Conservation (phyloP, 2,329 filamentous ascomycete species). For the Aspergillus sp. region DNA sequence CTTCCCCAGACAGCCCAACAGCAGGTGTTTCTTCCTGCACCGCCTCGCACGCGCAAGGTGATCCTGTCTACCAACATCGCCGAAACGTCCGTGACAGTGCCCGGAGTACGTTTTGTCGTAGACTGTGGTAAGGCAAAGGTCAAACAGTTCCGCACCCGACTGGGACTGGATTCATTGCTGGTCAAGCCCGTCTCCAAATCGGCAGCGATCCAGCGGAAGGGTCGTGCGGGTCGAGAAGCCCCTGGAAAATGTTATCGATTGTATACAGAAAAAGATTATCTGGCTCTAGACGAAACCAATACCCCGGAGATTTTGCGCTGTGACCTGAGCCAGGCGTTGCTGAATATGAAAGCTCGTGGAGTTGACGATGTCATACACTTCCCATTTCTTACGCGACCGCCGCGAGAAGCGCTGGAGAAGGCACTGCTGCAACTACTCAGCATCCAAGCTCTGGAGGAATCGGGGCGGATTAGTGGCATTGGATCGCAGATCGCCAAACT, state of each 20-base stretch:
- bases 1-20: conserved; percentile 81
- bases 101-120: conserved; percentile 82
- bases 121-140: conserved; percentile 92
- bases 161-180: conserved; percentile 84
- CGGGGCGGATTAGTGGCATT: conserved; percentile 62
- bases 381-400: conserved; percentile 74
- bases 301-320: conserved; percentile 84
- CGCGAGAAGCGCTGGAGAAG: conserved; percentile 68
- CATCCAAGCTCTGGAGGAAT: conserved; percentile 65
- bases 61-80: conserved; percentile 95
- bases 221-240: conserved; percentile 86
- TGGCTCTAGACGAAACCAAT: conserved; percentile 61
- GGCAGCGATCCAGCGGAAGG: conserved; percentile 82
- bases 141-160: conserved; percentile 75
- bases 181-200: conserved; percentile 88
- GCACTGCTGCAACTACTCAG: conserved; percentile 72
- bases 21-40: conserved; percentile 69
- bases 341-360: conserved; percentile 90
- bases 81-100: conserved; percentile 95
- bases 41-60: conserved; percentile 71
- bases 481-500: conserved; percentile 74
- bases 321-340: conserved; percentile 73
- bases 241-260: conserved; percentile 83
- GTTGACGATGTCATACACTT: conserved; percentile 75
- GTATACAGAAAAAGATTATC: conserved; percentile 73